Evolutionary conservation across 1,139 yeast species (phyloP).

Genomic region (Nakaseomyces kungkrabaensis): DNA sequence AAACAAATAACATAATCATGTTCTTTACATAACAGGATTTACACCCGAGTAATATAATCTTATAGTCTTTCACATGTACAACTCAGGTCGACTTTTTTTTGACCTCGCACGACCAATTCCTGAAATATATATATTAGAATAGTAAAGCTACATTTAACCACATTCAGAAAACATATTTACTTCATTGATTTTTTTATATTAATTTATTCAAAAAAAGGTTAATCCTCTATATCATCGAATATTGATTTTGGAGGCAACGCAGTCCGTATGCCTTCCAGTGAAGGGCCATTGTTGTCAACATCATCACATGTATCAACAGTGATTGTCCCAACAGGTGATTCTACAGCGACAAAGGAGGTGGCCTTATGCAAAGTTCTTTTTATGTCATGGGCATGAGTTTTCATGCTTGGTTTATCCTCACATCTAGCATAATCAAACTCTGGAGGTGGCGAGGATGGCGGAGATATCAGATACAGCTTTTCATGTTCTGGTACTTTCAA

Average conservation of each 20-base stretch:
- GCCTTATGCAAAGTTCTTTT: constrained; percentile 6
- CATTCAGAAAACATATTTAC: too few species aligned
- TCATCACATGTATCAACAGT: constrained; percentile 10
- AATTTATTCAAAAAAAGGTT: not conserved
- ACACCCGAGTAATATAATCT: too few species aligned
- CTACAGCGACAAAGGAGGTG: constrained; percentile 5
- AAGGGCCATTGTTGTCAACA: constrained; percentile 2
- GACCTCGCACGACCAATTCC: too few species aligned
- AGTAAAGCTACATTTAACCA: not conserved
- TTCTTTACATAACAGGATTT: too few species aligned
- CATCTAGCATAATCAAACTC: constrained; percentile 31
- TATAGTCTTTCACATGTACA: too few species aligned
- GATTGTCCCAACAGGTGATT: constrained; percentile 11
- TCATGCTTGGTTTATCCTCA: constrained; percentile 31
- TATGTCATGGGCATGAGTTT: constrained; percentile 6
- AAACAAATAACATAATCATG: too few species aligned
- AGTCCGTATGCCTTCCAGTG: constrained; percentile 11
- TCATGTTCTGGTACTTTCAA: constrained; percentile 28
- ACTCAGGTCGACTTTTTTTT: too few species aligned
- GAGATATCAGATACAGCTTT: constrained; percentile 32
- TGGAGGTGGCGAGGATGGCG: constrained; percentile 36
- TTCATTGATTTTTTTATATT: too few species aligned
- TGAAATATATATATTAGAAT: not conserved
- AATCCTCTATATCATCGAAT: constrained; percentile 26
- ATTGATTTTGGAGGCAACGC: constrained; percentile 31